A percentile compares a stretch with the other conserved stretches of the same genome.
phyloP scores from a whole-genome alignment of 768 basidiomycete genomes.

The Suillus bovinus region DNA sequence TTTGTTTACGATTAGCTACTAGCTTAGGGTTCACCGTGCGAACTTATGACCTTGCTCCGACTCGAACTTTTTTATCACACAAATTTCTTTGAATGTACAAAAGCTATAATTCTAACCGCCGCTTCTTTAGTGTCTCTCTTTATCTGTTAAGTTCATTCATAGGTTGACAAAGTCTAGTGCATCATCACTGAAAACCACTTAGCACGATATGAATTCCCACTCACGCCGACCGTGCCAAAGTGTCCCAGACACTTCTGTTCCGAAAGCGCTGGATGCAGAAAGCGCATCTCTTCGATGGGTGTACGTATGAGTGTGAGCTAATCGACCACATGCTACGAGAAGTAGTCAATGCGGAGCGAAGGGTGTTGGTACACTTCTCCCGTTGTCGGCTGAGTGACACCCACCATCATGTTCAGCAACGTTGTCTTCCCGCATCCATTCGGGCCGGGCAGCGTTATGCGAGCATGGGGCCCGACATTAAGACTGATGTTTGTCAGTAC shows the following conservation, averaged over 20 bases:
- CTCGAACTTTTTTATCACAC: too few relatives aligned
- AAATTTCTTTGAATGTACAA: too few relatives aligned
- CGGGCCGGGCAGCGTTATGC: slow-evolving; percentile 44
- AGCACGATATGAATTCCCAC: too few relatives aligned
- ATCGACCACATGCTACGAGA: slow-evolving; percentile 63
- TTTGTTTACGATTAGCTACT: too few relatives aligned
- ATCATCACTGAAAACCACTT: too few relatives aligned
- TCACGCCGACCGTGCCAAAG: slow-evolving; percentile 15
- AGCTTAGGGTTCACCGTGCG: too few relatives aligned
- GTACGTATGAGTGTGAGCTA: slow-evolving; percentile 32
- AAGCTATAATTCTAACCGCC: too few relatives aligned
- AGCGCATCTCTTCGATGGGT: slow-evolving; percentile 29
- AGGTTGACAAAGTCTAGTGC: too few relatives aligned
- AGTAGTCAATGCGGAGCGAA: slow-evolving; percentile 56
- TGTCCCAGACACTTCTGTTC: slow-evolving; percentile 32
- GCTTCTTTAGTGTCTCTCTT: too few relatives aligned
- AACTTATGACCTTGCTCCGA: too few relatives aligned
- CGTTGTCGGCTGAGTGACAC: slow-evolving; percentile 38
- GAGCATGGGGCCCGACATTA: slow-evolving; percentile 38
- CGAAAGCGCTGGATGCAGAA: slow-evolving; percentile 27
- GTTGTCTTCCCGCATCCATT: slow-evolving; percentile 46
- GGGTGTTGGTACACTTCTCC: slow-evolving; percentile 57
- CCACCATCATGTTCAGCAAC: slow-evolving; percentile 47
- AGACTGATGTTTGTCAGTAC: slow-evolving; percentile 36
- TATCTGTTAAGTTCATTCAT: too few relatives aligned